Evolutionary conservation across 148 eudicot species (phyloP).

Genomic region (Tetragonia tetragonoides): DNA sequence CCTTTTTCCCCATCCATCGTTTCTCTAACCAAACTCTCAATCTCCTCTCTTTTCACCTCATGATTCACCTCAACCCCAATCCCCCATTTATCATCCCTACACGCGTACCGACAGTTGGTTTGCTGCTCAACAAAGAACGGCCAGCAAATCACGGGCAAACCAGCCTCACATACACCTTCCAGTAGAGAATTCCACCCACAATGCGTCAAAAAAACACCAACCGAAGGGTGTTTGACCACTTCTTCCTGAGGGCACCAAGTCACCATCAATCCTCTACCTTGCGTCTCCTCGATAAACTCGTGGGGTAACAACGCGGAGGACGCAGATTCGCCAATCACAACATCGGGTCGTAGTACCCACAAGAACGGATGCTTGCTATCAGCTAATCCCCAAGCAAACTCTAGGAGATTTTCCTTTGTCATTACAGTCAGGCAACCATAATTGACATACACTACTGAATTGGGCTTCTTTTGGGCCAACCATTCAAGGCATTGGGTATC

Average conservation of each 20-base stretch:
- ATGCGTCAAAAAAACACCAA: constrained; percentile 29
- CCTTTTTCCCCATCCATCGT: constrained; percentile 17
- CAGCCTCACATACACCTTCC: constrained; percentile 22
- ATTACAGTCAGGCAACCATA: constrained; percentile 20
- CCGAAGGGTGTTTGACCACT: constrained; percentile 20
- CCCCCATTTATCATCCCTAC: constrained; percentile 26
- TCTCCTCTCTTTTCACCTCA: constrained; percentile 28
- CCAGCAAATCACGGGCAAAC: constrained; percentile 36
- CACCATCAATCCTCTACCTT: constrained; percentile 19
- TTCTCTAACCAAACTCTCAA: constrained; percentile 20
- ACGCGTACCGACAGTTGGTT: constrained; percentile 27
- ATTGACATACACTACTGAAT: constrained; percentile 29
- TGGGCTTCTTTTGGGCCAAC: constrained; percentile 17
- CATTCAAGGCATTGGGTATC: constrained; percentile 20
- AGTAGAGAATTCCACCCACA: constrained; percentile 41
- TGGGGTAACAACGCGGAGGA: constrained; percentile 2
- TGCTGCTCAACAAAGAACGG: constrained; percentile 36
- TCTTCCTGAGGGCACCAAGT: constrained; percentile 28
- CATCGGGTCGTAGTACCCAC: constrained; percentile 25
- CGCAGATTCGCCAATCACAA: constrained; percentile 12
- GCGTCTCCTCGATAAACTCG: constrained; percentile 13
- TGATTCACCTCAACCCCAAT: constrained; percentile 29
- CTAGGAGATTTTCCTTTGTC: constrained; percentile 5
- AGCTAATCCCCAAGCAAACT: constrained; percentile 35
- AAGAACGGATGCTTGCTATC: constrained; percentile 21